phyloP scores from a whole-genome alignment of 345 rosid species.

The Melastoma malabathricum region DNA sequence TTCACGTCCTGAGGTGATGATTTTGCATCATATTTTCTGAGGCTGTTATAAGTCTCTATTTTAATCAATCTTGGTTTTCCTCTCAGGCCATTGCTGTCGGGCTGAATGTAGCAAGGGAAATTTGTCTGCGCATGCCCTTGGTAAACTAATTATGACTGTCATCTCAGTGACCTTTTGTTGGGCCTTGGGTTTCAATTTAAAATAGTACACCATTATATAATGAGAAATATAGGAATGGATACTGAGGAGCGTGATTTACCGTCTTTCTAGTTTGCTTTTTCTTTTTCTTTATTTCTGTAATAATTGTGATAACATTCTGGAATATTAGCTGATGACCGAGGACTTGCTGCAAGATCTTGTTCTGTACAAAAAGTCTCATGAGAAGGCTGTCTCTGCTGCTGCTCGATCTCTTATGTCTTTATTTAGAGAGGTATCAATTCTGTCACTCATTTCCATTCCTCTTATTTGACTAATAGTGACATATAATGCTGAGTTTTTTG shows the following conservation, averaged over 20 bases:
- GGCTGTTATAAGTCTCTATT: background rate
- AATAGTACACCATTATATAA: too few relatives aligned
- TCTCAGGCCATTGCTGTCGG: slow-evolving; percentile 86
- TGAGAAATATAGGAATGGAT: too few relatives aligned
- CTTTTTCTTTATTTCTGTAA: background rate
- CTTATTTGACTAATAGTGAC: background rate
- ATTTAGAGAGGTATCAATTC: slow-evolving; percentile 72
- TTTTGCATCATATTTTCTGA: background rate
- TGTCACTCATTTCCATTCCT: background rate
- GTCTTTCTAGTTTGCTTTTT: too few relatives aligned
- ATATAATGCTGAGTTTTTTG: too few relatives aligned
- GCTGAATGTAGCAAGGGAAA: slow-evolving; percentile 78
- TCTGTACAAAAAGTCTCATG: slow-evolving; percentile 71
- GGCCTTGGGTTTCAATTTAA: too few relatives aligned
- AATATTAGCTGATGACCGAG: slow-evolving; percentile 75
- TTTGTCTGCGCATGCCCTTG: slow-evolving; percentile 83
- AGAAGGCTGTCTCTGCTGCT: slow-evolving; percentile 76
- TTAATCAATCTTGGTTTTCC: slow-evolving; percentile 5
- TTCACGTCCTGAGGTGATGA: slow-evolving; percentile 79
- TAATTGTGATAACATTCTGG: slow-evolving; percentile 8
- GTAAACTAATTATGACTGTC: slow-evolving; percentile 24
- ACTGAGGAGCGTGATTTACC: too few relatives aligned
- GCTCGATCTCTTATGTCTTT: slow-evolving; percentile 78
- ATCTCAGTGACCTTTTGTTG: slow-evolving; percentile 2
- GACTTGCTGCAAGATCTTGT: slow-evolving; percentile 94